Percentiles rank a stretch among this genome's conserved stretches.
Evolutionary conservation across 495 filamentous ascomycete genomes (phyloP).

Genomic region (Lichenothelia convexa): DNA sequence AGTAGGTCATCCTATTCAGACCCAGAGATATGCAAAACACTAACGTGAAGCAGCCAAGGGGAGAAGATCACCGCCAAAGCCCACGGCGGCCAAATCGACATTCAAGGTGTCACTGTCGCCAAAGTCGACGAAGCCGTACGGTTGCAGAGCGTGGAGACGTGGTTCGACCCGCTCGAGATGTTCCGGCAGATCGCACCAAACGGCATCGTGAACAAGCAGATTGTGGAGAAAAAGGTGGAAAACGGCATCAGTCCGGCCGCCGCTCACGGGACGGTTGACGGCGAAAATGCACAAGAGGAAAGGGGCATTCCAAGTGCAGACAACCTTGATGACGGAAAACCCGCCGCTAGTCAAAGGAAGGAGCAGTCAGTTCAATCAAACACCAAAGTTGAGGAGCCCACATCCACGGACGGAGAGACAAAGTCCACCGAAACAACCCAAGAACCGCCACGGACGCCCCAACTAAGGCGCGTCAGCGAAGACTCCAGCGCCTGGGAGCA

Average conservation of each 20-base stretch:
- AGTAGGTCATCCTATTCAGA: slow-evolving; percentile 21
- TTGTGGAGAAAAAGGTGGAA: slow-evolving; percentile 10
- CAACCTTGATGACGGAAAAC: too few species aligned
- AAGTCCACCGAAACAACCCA: background rate
- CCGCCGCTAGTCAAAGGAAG: too few species aligned
- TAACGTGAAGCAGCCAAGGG: slow-evolving; percentile 26
- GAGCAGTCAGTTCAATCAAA: background rate
- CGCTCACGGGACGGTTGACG: too few species aligned
- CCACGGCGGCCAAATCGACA: slow-evolving; percentile 31
- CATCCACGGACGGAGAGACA: background rate
- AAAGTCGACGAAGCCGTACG: slow-evolving; percentile 39
- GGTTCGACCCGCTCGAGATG: slow-evolving; percentile 47
- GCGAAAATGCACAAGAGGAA: too few species aligned
- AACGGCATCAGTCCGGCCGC: background rate
- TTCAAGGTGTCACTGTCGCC: slow-evolving; percentile 38
- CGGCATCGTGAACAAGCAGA: slow-evolving; percentile 25
- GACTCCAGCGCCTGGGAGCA: background rate
- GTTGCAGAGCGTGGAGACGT: slow-evolving; percentile 38
- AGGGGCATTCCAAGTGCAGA: too few species aligned
- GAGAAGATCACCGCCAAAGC: slow-evolving; percentile 40
- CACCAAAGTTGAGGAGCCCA: background rate
- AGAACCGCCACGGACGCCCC: background rate
- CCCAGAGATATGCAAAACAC: slow-evolving; percentile 2
- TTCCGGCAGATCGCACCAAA: slow-evolving; percentile 40
- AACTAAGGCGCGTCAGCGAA: background rate